Evolutionary conservation across 148 eudicot genomes (phyloP), one percentile per base, ranked within the genome.

Genomic region (Nepenthes mirabilis): DNA sequence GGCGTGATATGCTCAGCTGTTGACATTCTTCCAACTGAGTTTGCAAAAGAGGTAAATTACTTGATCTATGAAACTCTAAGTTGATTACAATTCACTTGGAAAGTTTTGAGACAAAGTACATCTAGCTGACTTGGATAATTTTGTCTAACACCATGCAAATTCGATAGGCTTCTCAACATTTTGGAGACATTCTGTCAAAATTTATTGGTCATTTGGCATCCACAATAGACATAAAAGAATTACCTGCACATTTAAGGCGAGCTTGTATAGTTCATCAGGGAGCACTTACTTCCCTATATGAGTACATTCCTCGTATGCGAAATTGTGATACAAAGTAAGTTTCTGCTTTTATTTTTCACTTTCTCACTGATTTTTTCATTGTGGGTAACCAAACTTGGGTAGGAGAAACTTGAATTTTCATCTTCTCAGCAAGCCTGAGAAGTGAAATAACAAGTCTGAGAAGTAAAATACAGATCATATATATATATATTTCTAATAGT

Each of bases 1-100:
- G 99, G 99, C 33, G 58, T 94, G 34, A 74, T 94, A 57, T 89
- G 89, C 70, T 77, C 83, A 62, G 90, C 99, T 58, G 95, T 94
- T 63, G 99, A 94, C 75, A 94, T 79, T 69, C 97, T 94, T 63
- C 99, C 99, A 7, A 86, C 99, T 36, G 97, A 94, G 73, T 94
- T 94, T 76, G 99, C 99, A 12, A 89, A 83, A 81, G 99, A 94
- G 97, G 99, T 89, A 60, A 36, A 11, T 32, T 61, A 45, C 65
- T 33, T 9, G 33, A 11, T 2, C 3, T 49, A 2, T 49, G 6
- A 33, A 55, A 55, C 1, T 55, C 4, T 8, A 33, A 52, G 14
- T 55, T 32, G 33, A 8, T 55, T 33, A 14, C 33, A 8, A 8
- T 32, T 32, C 11, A 32, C 10, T 11, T 49, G 14, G 13, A 49